Base-by-base conservation (phyloP, 169 alveolate genomes). In the Plasmodium malariae region DNA sequence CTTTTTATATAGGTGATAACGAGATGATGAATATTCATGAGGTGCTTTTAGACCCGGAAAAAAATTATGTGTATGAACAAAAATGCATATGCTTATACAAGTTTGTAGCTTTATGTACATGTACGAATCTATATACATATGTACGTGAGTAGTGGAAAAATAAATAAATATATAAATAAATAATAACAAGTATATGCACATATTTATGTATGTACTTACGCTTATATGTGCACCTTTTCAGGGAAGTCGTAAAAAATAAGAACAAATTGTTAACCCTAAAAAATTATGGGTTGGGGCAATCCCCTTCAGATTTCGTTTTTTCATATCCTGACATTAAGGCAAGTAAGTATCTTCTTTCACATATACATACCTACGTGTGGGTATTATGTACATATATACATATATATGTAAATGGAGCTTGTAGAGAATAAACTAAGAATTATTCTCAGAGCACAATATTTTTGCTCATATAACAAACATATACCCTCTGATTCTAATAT, bases 311-410 rank as follows among this genome's bases (percentile, higher is more conserved):
- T 65, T 67, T 48, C 28, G 65, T 80, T 19, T 80, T 80, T 80
- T 80, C 90, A 14, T 80, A 80, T 45, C 90, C 90, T 28, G 72
- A 80, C 1, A 49, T 80, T 34, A 62, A 65, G 49, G 90, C 90
- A n/a, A 63, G 90, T 80, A 80, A 65, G 26, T 59, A 19, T 45
- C 19, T 43, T 19, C 19, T 21, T 59, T n/a, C n/a, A n/a, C n/a
- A n/a, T n/a, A n/a, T n/a, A n/a, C n/a, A n/a, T n/a, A n/a, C n/a
- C n/a, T n/a, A n/a, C n/a, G n/a, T n/a, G n/a, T n/a, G n/a, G n/a
- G n/a, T n/a, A n/a, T n/a, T n/a, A n/a, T n/a, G n/a, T n/a, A n/a
- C n/a, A n/a, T n/a, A n/a, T n/a, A n/a, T n/a, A n/a, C n/a, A n/a
- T n/a, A n/a, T n/a, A n/a, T n/a, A n/a, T n/a, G n/a, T n/a, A n/a